Base-by-base conservation (phyloP, 2,329 filamentous ascomycete genomes). In the Reticulascus tulasneorum region DNA sequence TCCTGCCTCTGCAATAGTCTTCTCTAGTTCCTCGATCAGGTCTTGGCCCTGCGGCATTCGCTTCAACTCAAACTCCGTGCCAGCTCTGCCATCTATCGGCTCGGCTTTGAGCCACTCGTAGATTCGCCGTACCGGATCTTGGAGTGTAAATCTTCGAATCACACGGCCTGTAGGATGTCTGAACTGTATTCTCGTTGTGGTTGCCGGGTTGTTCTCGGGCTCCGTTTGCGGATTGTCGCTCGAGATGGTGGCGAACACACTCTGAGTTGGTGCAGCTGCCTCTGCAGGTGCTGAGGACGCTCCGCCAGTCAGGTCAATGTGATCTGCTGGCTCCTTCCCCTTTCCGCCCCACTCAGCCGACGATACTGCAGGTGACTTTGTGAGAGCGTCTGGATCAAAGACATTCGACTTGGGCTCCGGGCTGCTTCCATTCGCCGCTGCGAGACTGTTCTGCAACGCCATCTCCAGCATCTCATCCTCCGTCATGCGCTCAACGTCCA, bases 391-490 rank as follows among this genome's bases (percentile, higher is more conserved):
- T 0, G 91, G 91, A 49, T 97, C 91, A 40, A 82, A 74, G 7
- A 84, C 69, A 48, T 78, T 82, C 0, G 75, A 53, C 38, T 55
- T 62, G 15, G 62, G 61, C 11, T 57, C 54, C 9, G 59, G 57
- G 51, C 55, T 44, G 52, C 56, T 56, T 31, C 54, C 62, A 12
- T 47, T 48, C 17, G 49, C 56, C 2, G 73, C 76, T 11, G 79
- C 82, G 29, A 97, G 66, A 55, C 90, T 96, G 64, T 94, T 93
- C 58, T 90, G 81, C 55, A 98, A 62, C 0, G 93, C 93, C 76
- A 96, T 82, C 60, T 96, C 85, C 49, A 98, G 68, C 89, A 95
- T 94, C 64, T 98, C 90, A 32, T 97, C 90, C 56, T 98, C 93
- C 0, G 88, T 95, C 83, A 98, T 91, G 24, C 85, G 80, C 40